Base-by-base conservation (phyloP, 345 rosid species). In the Microcos paniculata region DNA sequence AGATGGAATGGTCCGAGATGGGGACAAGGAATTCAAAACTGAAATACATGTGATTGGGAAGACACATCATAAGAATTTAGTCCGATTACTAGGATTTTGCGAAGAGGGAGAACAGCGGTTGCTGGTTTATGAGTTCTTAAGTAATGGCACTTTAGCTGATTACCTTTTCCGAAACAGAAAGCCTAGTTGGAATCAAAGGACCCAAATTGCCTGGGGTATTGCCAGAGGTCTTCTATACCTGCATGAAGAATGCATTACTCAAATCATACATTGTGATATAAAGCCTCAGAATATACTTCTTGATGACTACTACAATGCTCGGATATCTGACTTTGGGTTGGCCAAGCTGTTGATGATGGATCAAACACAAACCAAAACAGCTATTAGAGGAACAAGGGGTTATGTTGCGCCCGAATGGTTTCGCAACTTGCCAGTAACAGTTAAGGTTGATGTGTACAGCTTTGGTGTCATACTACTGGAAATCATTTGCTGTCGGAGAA, bases 391-490 rank as follows among this genome's bases (percentile, higher is more conserved):
- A 31, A 70, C 73, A 14, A 70, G 21, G 51, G 73, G 73, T 30
- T 70, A 70, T 30, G 59, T 70, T 28, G 73, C 73, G 0, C 28
- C 73, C 6, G 76, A 72, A 57, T 72, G 76, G 76, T 58, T 57
- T 73, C 76, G 58, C 30, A 85, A 53, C 80, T 58, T 72, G 82
- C 86, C 88, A 0, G 40, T 85, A 9, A 82, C 89, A 16, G 82
- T 52, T 15, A 87, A 84, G 56, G 90, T 81, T 0, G 90, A 88
- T 15, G 72, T 87, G 13, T 87, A 80, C 76, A 84, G 88, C 76
- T 86, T 86, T 33, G 84, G 86, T 8, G 67, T 82, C n/a, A 6
- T 86, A 66, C 56, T 84, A 35, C 74, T 82, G 8, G 87, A 86
- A 82, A 72, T 82, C 72, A 72, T 86, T 19, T 80, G 82, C 66